A percentile compares a stretch with the other conserved stretches of the same genome.
These are phyloP conservation scores for Hypoxylon perforatum DNA, from an alignment of 495 filamentous ascomycete species.

Conservation along the genomic window DNA sequence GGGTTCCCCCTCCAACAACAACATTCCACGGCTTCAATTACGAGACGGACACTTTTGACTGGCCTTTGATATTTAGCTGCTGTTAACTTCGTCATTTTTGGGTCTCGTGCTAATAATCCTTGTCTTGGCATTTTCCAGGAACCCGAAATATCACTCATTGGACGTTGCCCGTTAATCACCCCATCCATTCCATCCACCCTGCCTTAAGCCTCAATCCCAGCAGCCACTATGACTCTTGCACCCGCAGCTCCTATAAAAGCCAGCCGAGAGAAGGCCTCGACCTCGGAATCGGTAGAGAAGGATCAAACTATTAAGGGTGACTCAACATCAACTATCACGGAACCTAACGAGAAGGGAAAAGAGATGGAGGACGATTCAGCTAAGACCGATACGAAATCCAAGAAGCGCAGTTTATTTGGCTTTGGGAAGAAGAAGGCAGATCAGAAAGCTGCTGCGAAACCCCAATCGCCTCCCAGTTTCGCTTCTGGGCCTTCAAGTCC, in stretches of 20 bases:
- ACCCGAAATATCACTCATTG: constrained; percentile 34
- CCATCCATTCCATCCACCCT: constrained; percentile 18
- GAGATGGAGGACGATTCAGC: constrained; percentile 44
- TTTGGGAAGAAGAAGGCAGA: constrained; percentile 75
- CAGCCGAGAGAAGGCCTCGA: constrained; percentile 28
- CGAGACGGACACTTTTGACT: neutral
- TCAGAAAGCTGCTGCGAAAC: constrained; percentile 53
- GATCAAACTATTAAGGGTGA: constrained; percentile 46
- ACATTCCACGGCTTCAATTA: constrained; percentile 12
- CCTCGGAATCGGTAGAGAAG: constrained; percentile 27
- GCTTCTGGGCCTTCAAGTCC: constrained; percentile 41
- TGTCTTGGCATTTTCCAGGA: constrained; percentile 38
- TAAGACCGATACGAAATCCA: constrained; percentile 52
- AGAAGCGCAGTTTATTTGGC: constrained; percentile 67
- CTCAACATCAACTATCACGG: constrained; percentile 49
- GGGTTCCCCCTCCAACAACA: constrained; percentile 8
- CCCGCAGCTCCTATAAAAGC: constrained; percentile 40
- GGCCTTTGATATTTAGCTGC: constrained; percentile 6
- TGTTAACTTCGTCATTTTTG: constrained; percentile 32
- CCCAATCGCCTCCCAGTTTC: constrained; percentile 44
- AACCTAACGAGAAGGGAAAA: constrained; percentile 34
- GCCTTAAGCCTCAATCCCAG: neutral
- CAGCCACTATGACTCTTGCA: constrained; percentile 41
- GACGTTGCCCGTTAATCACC: constrained; percentile 42
- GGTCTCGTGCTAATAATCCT: constrained; percentile 36